Base-by-base conservation (phyloP, 2,329 filamentous ascomycete genomes). In the Blumeria graminis region DNA sequence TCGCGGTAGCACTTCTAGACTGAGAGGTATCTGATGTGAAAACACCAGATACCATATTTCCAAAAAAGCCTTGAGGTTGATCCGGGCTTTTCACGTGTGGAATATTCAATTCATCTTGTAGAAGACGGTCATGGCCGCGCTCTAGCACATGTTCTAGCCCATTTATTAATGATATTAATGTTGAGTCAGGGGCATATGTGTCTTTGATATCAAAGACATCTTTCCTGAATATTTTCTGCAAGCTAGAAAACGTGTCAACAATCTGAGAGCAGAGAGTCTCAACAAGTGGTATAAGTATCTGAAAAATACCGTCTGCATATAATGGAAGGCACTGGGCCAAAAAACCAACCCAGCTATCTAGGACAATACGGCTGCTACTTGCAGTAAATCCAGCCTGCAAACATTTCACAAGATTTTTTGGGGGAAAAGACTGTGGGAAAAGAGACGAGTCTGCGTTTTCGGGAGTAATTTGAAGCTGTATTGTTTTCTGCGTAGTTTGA, bases 311-410 rank as follows among this genome's bases (percentile, higher is more conserved):
- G 46, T 85, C 81, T 0, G 84, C 77, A 67, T 94, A 94, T 13
- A 94, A 74, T 0, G 89, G 87, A 34, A 98, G 71, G 48, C 87
- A 86, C 65, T 90, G 84, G 4, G 80, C 78, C 7, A 98, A 73
- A 62, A 98, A 89, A 34, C 78, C 75, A 9, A 95, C 81, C 93
- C 93, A 98, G 65, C 86, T 89, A 63, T 96, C 89, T 38, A 98
- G 72, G 6, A 93, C 82, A 8, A 80, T 74, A 5, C 86, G 80
- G 61, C 86, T 89, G 56, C 74, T 80, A 2, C 76, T 67, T 3
- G 87, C 85, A 56, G 84, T 80, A 54, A 98, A 81, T 0, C 88
- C 92, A 50, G 81, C 78, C 59, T 87, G 81, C 11, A 98, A 74
- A 65, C 86, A 94, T 60, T 85, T 82, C n/a, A 92, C 75, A n/a